Conservation (phyloP, 192 early-diverging fungal genomes). For the Entophlyctis luteolus region DNA sequence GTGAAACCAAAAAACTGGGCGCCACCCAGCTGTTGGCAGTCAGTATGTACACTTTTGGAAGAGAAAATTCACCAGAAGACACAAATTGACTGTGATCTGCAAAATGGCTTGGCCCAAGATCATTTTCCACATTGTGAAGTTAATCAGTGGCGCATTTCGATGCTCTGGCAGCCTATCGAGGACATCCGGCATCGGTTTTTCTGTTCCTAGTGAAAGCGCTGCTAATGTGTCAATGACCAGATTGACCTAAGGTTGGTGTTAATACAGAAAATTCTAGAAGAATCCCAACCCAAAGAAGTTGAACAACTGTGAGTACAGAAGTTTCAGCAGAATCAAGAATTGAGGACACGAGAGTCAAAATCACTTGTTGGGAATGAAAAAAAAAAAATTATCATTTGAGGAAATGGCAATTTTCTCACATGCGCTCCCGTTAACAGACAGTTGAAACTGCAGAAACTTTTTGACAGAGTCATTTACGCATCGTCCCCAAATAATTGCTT, state of each 20-base stretch:
- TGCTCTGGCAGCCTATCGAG: constrained; percentile 73
- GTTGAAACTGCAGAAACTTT: constrained; percentile 96
- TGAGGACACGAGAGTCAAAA: not conserved
- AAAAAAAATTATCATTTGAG: too few species aligned
- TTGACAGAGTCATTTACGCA: constrained; percentile 89
- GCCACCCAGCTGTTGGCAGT: too few species aligned
- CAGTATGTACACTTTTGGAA: too few species aligned
- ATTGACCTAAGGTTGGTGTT: too few species aligned
- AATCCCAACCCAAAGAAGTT: constrained; percentile 92
- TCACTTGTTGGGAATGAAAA: too few species aligned
- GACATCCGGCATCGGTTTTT: constrained; percentile 78
- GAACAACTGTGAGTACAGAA: constrained; percentile 81
- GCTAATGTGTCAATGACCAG: constrained; percentile 93
- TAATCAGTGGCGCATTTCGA: constrained; percentile 75
- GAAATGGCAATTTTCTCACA: too few species aligned
- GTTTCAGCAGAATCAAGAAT: constrained; percentile 45
- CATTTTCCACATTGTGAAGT: constrained; percentile 85
- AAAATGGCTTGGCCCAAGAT: constrained; percentile 87
- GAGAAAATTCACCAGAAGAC: constrained; percentile 8
- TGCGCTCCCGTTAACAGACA: constrained; percentile 81
- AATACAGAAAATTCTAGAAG: too few species aligned
- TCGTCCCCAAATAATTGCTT: constrained; percentile 93
- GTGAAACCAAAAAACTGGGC: constrained; percentile 13
- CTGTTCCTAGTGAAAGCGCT: constrained; percentile 88
- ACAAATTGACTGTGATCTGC: constrained; percentile 75